Evolutionary conservation across 176 grass and related monocot species (phyloP), one percentile per base, ranked within the genome.

Genomic region (sorghum (Sorghum bicolor)): DNA sequence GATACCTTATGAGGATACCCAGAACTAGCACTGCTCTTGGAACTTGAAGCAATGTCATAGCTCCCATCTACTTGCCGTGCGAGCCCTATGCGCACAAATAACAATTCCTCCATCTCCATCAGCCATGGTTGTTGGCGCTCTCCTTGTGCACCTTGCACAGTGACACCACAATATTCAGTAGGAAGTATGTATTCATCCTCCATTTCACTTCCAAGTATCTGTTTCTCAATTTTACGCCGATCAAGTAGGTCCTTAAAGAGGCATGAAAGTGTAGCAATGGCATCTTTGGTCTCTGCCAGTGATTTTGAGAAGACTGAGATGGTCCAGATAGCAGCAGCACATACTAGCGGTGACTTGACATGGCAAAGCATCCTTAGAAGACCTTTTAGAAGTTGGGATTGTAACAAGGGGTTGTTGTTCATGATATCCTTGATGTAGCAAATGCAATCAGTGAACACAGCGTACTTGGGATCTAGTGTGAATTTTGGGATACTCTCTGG

Each of bases 91-190:
- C 32, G 72, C 4, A 74, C 16, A 47, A 74, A 74, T 7, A 74
- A 3, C 16, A 74, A 8, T 48, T 74, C 72, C 28, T 74, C 72
- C 72, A 74, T 74, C 72, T 52, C 72, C 72, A 74, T 52, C 70
- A 72, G 40, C 24, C 72, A 50, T 74, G 43, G 43, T 1, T 74
- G 8, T 29, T 32, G 8, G 28, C 32, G 28, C 2, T 12, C 17
- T 19, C 28, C 45, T 4, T 74, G 45, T 6, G 28, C 72, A 32
- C 4, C 44, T 47, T 3, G 12, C 2, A 4, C 10, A 16, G 14
- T 47, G 14, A 47, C 44, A 15, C 44, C 44, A 11, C 52, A 52
- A 33, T 32, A 32, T 32, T 74, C 17, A 32, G 3, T 45, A 29
- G 39, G 5, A 41, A 70, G 67, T 4, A 44, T 47, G 70, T 28